A percentile compares a stretch with the other conserved stretches of the same genome.
phyloP scores from a whole-genome alignment of 2,329 filamentous ascomycete species.

The Lecanosticta acicola region DNA sequence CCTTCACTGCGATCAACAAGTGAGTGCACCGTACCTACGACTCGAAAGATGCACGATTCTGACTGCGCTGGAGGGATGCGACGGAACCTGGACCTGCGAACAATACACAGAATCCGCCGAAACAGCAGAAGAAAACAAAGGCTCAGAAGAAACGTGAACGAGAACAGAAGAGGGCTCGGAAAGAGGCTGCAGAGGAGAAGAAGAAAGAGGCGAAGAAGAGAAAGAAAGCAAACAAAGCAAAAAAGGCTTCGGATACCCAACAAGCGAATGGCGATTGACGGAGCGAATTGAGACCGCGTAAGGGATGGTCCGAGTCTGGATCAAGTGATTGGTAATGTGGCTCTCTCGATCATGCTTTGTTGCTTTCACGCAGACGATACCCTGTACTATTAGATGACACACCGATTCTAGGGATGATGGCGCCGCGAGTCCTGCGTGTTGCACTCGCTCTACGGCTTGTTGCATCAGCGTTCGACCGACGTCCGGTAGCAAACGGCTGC shows the following conservation, averaged over 20 bases:
- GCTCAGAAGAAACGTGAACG: not conserved
- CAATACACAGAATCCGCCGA: not conserved
- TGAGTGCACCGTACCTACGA: no score
- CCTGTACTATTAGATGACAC: slow-evolving; percentile 16
- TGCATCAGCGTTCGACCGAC: not conserved
- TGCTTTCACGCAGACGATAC: slow-evolving; percentile 11
- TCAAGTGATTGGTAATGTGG: slow-evolving; percentile 7
- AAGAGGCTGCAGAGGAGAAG: not conserved
- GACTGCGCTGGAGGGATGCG: no score
- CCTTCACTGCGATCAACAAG: not conserved
- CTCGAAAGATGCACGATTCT: no score
- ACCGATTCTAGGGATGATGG: slow-evolving; percentile 7
- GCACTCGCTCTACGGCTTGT: not conserved
- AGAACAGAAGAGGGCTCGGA: not conserved
- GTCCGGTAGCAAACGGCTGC: not conserved
- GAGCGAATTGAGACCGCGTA: not conserved
- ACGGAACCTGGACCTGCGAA: not conserved
- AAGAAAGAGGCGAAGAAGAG: slow-evolving; percentile 3
- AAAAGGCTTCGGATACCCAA: not conserved
- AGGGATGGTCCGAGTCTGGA: not conserved
- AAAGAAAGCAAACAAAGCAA: slow-evolving; percentile 2
- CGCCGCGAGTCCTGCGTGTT: not conserved
- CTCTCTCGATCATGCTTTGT: slow-evolving; percentile 2
- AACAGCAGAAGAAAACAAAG: not conserved
- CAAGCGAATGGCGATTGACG: not conserved